Conservation (phyloP, 2,329 filamentous ascomycete genomes). For the Pseudocercospora ulei region DNA sequence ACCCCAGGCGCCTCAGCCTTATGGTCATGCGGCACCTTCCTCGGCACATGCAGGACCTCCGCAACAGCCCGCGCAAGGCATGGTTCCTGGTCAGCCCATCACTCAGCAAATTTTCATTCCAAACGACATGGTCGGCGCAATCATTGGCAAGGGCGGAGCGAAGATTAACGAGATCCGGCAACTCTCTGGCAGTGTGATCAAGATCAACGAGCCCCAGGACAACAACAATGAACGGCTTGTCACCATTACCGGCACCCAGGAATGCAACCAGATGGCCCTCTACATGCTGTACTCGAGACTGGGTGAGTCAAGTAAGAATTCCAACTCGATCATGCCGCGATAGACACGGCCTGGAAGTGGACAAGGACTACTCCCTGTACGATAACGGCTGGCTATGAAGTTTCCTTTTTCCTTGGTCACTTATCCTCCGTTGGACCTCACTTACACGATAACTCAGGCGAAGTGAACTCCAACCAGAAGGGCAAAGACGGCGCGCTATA, state of each 20-base stretch:
- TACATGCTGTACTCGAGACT: slow-evolving; percentile 98
- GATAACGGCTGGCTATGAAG: slow-evolving; percentile 4
- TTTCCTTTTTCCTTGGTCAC: not conserved
- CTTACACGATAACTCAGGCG: slow-evolving; percentile 6
- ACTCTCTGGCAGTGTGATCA: slow-evolving; percentile 94
- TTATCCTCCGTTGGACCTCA: slow-evolving; percentile 2
- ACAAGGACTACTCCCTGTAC: slow-evolving; percentile 4
- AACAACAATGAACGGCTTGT: slow-evolving; percentile 97
- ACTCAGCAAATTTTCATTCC: slow-evolving; percentile 99
- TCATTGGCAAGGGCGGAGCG: slow-evolving; percentile 94
- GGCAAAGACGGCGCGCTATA: slow-evolving; percentile 1
- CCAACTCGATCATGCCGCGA: slow-evolving; percentile 36
- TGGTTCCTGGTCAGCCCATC: slow-evolving; percentile 69
- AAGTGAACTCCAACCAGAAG: slow-evolving; percentile 1
- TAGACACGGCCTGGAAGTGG: slow-evolving; percentile 17
- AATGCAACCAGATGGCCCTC: slow-evolving; percentile 98
- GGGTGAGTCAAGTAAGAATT: slow-evolving; percentile 51
- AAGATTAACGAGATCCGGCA: slow-evolving; percentile 99
- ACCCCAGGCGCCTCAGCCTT: slow-evolving; percentile 61
- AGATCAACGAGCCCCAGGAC: slow-evolving; percentile 98
- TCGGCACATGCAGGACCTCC: slow-evolving; percentile 56
- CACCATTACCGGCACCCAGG: slow-evolving; percentile 92
- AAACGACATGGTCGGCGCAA: slow-evolving; percentile 98
- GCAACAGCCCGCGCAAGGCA: slow-evolving; percentile 59
- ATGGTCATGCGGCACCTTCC: slow-evolving; percentile 46